Base-by-base conservation (phyloP, 768 basidiomycete genomes). In the Auriscalpium microsporum region DNA sequence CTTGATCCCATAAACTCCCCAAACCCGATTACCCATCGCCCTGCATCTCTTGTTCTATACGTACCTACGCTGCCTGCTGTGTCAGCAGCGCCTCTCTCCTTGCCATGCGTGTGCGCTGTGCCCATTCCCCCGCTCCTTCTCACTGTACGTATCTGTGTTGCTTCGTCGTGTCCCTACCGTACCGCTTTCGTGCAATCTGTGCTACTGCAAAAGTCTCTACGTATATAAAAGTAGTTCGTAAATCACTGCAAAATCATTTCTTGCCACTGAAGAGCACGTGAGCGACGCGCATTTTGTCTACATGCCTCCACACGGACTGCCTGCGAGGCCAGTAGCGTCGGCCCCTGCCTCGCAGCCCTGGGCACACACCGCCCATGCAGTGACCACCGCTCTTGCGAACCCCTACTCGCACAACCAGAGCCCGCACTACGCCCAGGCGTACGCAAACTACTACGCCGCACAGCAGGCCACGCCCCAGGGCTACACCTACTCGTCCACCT, bases 381-480 rank as follows among this genome's bases (percentile, higher is more conserved):
- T 68, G 7, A 53, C 63, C 10, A 58, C 62, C 42, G 56, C 68
- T 0, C 62, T 69, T 4, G 51, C 63, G 10, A 66, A 69, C 53
- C 69, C 70, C 14, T 70, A 69, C 53, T 28, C 48, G 13, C 65
- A 61, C 17, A 42, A 61, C 14, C 63, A 67, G n/a, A 64, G 67
- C 3, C 59, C 67, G 11, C 70, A 72, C 55, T 67, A 72, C 52
- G 68, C 69, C 1, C 69, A 70, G 55, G 65, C 69, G 17, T 65
- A 65, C 51, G 56, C 58, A 34, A 62, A 62, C 36, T 54, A 58
- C 42, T 58, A 57, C 55, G 23, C 54, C 13, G n/a, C 56, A 9
- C 62, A 66, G 13, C 36, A 51, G 19, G 54, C 64, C 8, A 71
- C 70, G 2, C 48, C 67, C 6, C 64, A 68, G 35, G 71, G 71